Percentiles rank a stretch among this genome's conserved stretches.
These are phyloP conservation scores for Acanthamoeba healyi DNA, from an alignment of 208 protist species.

Conservation along the genomic window DNA sequence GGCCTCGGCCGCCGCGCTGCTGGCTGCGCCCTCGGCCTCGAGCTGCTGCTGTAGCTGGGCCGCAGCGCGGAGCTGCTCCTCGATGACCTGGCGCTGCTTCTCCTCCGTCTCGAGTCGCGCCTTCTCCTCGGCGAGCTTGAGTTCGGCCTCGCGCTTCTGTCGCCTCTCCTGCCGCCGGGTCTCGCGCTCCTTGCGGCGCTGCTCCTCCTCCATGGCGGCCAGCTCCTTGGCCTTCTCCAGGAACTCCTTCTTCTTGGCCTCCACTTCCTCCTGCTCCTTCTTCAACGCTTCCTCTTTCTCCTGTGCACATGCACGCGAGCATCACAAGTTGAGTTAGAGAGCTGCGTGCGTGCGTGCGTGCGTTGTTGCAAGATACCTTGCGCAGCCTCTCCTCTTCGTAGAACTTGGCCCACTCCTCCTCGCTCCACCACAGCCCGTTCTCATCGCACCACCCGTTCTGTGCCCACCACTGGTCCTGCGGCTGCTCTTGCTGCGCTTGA, in stretches of 20 bases:
- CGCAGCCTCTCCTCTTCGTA: slow-evolving; percentile 16
- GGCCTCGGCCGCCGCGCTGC: background rate
- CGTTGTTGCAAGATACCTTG: background rate
- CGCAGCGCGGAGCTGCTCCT: background rate
- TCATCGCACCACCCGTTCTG: slow-evolving; percentile 1
- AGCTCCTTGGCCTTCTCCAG: slow-evolving; percentile 57
- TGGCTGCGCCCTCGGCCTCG: background rate
- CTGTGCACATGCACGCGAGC: background rate
- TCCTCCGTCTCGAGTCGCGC: background rate
- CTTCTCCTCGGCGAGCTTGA: slow-evolving; percentile 1
- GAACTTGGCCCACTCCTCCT: slow-evolving; percentile 17
- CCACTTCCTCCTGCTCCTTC: slow-evolving; percentile 34
- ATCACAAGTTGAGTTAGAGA: background rate
- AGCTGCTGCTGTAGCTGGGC: background rate
- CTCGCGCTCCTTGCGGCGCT: slow-evolving; percentile 41
- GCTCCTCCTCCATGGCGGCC: slow-evolving; percentile 9
- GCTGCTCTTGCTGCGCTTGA: background rate
- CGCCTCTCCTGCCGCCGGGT: slow-evolving; percentile 17
- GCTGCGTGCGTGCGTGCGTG: too few relatives aligned
- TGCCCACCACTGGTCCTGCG: background rate
- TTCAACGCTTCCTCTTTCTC: slow-evolving; percentile 12
- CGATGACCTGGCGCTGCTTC: background rate
- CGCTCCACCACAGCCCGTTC: slow-evolving; percentile 38
- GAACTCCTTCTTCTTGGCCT: slow-evolving; percentile 9
- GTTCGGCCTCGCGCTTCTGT: background rate